Base-by-base conservation (phyloP, 495 filamentous ascomycete genomes). In the Aspergillus olivimuriae region DNA sequence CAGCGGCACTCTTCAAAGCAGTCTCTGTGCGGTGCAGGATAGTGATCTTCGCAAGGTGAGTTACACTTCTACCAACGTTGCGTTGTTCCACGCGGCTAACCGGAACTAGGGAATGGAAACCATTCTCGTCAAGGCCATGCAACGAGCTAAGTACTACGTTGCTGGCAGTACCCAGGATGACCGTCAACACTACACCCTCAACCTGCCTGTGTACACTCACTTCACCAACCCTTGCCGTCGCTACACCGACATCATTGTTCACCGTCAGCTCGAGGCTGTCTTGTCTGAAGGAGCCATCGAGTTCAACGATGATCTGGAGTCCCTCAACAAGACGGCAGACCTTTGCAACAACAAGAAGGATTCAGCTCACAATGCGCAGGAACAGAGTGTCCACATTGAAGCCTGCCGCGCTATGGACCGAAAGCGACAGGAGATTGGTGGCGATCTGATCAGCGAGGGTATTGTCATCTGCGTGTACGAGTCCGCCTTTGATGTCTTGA, bases 261-360 rank as follows among this genome's bases (percentile, higher is more conserved):
- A 98, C 61, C 89, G 92, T 50, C 92, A 98, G 60, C 78, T 98
- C 15, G 92, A 97, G 50, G 73, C 85, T 35, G 80, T 88, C 38
- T 75, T 98, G 35, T 94, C 89, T 4, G 80, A 87, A 36, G 86
- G 86, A 30, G 70, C 82, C 24, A 74, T 86, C 41, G 91, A 95
- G 50, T 96, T 94, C 63, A 79, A 69, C 6, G 92, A 98, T 45
- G 92, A 98, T 53, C 60, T 87, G 35, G 92, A 98, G 53, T 82
- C 77, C 34, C 68, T 98, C 21, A 81, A 76, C 53, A 98, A 98
- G 78, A 95, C 85, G 37, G 87, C 90, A 15, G 92, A 98, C 61
- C 81, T 86, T 46, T 95, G 89, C 76, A 98, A 97, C 67, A 95
- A 84, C 56, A 98, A 97, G 81, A 98, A 98, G 63, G 92, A 98